A percentile compares a stretch with the other conserved stretches of the same genome.
These are phyloP conservation scores for Blastobotrys arbuscula DNA, from an alignment of 1,139 yeast species.

Conservation along the genomic window DNA sequence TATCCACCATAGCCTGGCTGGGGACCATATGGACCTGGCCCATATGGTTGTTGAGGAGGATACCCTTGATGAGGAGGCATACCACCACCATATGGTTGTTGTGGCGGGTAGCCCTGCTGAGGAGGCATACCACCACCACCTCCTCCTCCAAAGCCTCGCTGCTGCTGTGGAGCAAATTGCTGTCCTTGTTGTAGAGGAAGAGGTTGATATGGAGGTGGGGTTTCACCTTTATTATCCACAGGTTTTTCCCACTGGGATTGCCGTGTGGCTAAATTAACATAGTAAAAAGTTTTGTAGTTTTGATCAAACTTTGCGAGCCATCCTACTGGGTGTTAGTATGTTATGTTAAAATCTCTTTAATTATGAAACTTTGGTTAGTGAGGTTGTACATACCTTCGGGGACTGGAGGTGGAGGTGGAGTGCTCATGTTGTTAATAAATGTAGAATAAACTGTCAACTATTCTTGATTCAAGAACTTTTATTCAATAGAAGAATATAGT, in stretches of 20 bases:
- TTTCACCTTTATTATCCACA: conserved; percentile 29
- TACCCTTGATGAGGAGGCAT: conserved; percentile 22
- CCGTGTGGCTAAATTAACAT: conserved; percentile 65
- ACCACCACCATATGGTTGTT: conserved; percentile 11
- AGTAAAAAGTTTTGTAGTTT: conserved; percentile 59
- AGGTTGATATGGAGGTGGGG: conserved; percentile 22
- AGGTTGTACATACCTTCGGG: conserved; percentile 26
- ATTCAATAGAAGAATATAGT: no score
- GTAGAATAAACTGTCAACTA: no score
- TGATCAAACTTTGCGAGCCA: conserved; percentile 88
- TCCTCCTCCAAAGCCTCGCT: not conserved
- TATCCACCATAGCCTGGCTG: conserved; percentile 24
- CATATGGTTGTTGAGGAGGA: conserved; percentile 11
- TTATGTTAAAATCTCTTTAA: not conserved
- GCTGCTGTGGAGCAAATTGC: conserved; percentile 19
- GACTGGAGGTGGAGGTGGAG: conserved; percentile 28
- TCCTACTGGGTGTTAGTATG: conserved; percentile 37
- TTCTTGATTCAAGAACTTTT: no score
- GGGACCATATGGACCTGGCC: conserved; percentile 20
- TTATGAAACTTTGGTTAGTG: no score
- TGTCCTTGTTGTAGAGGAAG: conserved; percentile 22
- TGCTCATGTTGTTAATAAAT: conserved; percentile 3
- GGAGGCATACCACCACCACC: conserved; percentile 12
- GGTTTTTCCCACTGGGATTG: conserved; percentile 93
- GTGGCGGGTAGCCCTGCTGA: conserved; percentile 17